Evolutionary conservation across 2,329 filamentous ascomycete species (phyloP).

Genomic region (Sclerotinia nivalis): DNA sequence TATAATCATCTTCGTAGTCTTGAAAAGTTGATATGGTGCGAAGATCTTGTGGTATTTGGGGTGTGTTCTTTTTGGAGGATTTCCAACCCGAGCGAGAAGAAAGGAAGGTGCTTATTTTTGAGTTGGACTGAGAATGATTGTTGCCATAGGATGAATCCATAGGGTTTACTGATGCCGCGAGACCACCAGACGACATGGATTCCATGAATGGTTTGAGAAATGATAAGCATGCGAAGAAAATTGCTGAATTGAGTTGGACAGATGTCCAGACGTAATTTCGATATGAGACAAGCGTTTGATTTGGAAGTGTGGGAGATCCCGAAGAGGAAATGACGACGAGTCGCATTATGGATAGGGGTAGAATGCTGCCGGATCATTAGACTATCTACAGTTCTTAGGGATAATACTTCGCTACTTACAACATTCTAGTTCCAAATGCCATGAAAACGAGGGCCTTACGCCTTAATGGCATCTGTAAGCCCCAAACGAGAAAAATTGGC

Average conservation of each 20-base stretch:
- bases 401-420: conserved; percentile 38
- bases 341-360: conserved; percentile 38
- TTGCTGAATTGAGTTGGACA: conserved; percentile 31
- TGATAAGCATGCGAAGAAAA: conserved; percentile 31
- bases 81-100: conserved; percentile 25
- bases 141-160: conserved; percentile 27
- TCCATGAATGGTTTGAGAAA: conserved; percentile 34
- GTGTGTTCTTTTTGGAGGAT: conserved; percentile 12
- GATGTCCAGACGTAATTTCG: conserved; percentile 29
- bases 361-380: conserved; percentile 38
- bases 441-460: conserved; percentile 36
- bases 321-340: conserved; percentile 27
- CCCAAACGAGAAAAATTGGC: conserved; percentile 50
- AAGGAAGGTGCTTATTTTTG: conserved; percentile 25
- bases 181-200: conserved; percentile 29
- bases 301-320: conserved; percentile 15
- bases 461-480: conserved; percentile 45
- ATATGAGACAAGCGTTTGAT: conserved; percentile 29
- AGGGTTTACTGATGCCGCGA: conserved; percentile 26
- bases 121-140: neutral
- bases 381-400: neutral
- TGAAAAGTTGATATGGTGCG: conserved; percentile 16
- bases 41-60: conserved; percentile 7
- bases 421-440: conserved; percentile 35
- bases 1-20: conserved; percentile 9